Base-by-base conservation (phyloP, 176 grass and related monocot species). In the Aegilops tauschii region DNA sequence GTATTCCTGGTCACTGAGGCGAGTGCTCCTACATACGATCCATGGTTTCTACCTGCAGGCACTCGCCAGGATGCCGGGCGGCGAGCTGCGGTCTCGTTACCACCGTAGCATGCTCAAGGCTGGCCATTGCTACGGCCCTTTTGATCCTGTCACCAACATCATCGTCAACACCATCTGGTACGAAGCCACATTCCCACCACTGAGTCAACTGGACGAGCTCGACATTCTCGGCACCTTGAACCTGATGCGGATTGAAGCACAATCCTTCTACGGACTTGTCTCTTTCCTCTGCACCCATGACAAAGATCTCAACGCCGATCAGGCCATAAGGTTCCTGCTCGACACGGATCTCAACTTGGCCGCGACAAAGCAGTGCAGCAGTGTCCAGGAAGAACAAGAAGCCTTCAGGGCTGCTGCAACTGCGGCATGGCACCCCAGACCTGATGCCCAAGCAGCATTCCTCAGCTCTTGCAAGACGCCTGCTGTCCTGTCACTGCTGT, bases 41-140 rank as follows among this genome's bases (percentile, higher is more conserved):
- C 69, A 44, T 71, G 69, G 69, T 39, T 71, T 71, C 35, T 71
- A 71, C 69, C 35, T 71, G 9, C 10, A 71, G 20, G 34, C 69
- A 0, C 37, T 73, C 35, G 69, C 69, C 4, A 72, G 20, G 69
- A 40, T 72, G 34, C 35, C 69, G 8, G 17, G 32, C 4, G 68
- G 17, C 10, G 10, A 72, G 36, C 69, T 72, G 18, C 69, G 11
- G 67, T 69, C 68, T 39, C 34, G 35, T 21, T 72, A 72, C 69
- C 35, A 40, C 20, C 69, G 35, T 11, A 72, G 69, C 69, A 72
- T 72, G 69, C 69, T 72, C 69, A 72, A 40, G 35, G 69, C 69
- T 40, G 69, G 69, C 36, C 69, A 72, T 72, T 72, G 69, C 69
- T 72, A 72, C 10, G 69, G 69, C 36, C 69, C 69, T 42, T 72